Evolutionary conservation across 768 basidiomycete genomes (phyloP), one percentile per base, ranked within the genome.

Genomic region (Lepiota venenata): DNA sequence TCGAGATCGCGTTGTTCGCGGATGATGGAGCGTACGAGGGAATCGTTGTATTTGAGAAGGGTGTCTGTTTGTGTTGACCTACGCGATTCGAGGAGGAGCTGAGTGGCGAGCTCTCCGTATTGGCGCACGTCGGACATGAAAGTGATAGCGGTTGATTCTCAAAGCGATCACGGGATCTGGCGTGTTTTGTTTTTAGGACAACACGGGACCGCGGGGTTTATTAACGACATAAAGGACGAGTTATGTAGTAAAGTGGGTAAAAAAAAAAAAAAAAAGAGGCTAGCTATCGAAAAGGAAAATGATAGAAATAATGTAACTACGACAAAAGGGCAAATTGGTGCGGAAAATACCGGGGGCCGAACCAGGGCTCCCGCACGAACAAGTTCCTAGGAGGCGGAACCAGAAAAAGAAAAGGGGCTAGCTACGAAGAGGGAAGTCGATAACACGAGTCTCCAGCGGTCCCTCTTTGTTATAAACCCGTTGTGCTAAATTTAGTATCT

Each of bases 1-100:
- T 93, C 88, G 58, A 98, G 87, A 62, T 89, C 87, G 66, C 93
- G 91, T 57, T 94, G 93, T 68, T 98, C 95, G 60, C 94, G 84
- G 64, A 92, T 80, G 68, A 98, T 79, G 36, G 84, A 80, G 48
- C 93, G 86, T 35, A 98, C 90, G 60, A 93, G 83, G 42, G 82
- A 73, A 68, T 94, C 88, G 70, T 96, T 95, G 78, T 98, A 97
- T 63, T 95, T 96, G 58, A 92, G 77, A 12, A 98, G 78, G 4
- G 86, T 85, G 61, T 93, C 88, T 5, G 89, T 87, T 32, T 85
- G 80, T 1, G 85, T 88, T 1, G 95, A 94, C 21, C 95, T 79
- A 15, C 90, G 85, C 10, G 93, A 85, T 69, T 97, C 93, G 57
- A 82, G 79, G 58, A 96, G 78, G 56, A 98, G 89, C 69, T 92